These are phyloP conservation scores for Choanephora cucurbitarum DNA, from an alignment of 371 early-diverging fungal genomes.

Conservation along the genomic window DNA sequence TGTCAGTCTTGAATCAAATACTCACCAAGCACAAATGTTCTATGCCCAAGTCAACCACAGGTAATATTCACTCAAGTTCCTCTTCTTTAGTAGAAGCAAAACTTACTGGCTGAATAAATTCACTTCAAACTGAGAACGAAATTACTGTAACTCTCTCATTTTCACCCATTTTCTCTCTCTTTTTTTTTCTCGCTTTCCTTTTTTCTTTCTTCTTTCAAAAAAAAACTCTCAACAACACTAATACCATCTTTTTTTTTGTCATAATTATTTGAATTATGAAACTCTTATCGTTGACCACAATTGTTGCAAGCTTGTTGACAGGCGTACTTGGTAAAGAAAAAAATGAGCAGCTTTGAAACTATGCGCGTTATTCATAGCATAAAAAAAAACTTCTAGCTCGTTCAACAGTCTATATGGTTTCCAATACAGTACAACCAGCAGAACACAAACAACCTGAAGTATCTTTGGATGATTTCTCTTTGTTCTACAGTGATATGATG, in stretches of 20 bases:
- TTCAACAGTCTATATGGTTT: slow-evolving; percentile 26
- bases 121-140: too few species aligned
- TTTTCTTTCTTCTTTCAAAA: too few species aligned
- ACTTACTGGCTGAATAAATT: too few species aligned
- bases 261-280: slow-evolving; percentile 20
- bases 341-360: too few species aligned
- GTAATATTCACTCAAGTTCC: too few species aligned
- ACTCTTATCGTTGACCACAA: slow-evolving; percentile 24
- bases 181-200: too few species aligned
- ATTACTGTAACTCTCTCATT: too few species aligned
- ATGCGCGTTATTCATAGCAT: neutral
- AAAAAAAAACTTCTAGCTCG: slow-evolving; percentile 17
- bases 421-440: slow-evolving; percentile 6
- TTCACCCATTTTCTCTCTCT: too few species aligned
- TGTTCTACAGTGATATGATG: slow-evolving; percentile 33
- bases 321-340: slow-evolving; percentile 22
- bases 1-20: too few species aligned
- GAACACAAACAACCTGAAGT: slow-evolving; percentile 17
- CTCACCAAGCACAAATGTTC: too few species aligned
- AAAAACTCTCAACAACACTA: neutral
- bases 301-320: slow-evolving; percentile 26
- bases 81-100: too few species aligned
- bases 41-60: too few species aligned
- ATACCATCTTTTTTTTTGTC: slow-evolving; percentile 4
- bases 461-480: slow-evolving; percentile 24